A percentile compares a stretch with the other conserved stretches of the same genome.
phyloP scores from a whole-genome alignment of 2,329 filamentous ascomycete genomes.

The Diaporthe sp. region DNA sequence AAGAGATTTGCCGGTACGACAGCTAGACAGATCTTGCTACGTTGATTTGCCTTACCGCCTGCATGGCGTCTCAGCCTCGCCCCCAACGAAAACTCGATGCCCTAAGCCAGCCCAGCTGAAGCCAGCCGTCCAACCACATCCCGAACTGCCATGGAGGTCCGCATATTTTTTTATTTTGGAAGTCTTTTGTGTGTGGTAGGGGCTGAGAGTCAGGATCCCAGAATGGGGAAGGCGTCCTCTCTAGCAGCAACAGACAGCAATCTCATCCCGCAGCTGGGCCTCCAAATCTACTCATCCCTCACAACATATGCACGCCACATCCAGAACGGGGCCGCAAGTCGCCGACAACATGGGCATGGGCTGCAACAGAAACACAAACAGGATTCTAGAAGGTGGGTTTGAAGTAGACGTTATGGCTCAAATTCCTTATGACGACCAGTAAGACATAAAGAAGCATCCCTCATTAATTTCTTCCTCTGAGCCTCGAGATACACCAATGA shows the following conservation, averaged over 20 bases:
- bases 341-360: neutral
- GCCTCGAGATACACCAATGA: neutral
- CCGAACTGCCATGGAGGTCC: neutral
- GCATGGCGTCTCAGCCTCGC: neutral
- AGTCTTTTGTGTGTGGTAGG: neutral
- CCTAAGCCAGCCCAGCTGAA: neutral
- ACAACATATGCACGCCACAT: neutral
- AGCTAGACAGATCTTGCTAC: neutral
- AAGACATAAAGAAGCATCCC: neutral
- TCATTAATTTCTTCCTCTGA: neutral
- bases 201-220: neutral
- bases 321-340: neutral
- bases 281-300: neutral
- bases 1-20: neutral
- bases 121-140: neutral
- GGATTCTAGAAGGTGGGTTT: conserved; percentile 2
- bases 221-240: neutral
- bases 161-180: neutral
- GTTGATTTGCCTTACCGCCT: neutral
- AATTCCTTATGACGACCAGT: neutral
- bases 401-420: neutral
- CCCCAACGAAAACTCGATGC: neutral
- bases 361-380: conserved; percentile 1
- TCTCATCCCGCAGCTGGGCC: neutral
- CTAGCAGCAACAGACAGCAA: neutral